A percentile compares a stretch with the other conserved stretches of the same genome.
phyloP scores from a whole-genome alignment of 2,329 filamentous ascomycete species.

The Fusarium liriodendri region DNA sequence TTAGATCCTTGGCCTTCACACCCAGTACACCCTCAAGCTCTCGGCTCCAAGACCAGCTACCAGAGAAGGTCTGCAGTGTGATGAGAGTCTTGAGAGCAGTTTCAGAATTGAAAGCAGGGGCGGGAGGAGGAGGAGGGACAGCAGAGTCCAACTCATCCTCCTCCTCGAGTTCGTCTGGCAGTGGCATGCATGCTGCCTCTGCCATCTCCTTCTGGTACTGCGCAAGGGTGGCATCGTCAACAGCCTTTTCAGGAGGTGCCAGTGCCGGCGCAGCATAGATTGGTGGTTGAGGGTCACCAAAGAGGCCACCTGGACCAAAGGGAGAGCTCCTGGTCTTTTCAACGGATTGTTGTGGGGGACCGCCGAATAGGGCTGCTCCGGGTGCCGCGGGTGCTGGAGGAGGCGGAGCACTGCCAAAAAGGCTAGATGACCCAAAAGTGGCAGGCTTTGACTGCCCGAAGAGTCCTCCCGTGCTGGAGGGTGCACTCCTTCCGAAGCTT shows the following conservation, averaged over 20 bases:
- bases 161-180: background rate
- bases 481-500: background rate
- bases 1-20: slow-evolving; percentile 11
- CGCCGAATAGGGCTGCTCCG: background rate
- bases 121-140: background rate
- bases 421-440: too few species aligned
- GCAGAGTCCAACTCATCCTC: background rate
- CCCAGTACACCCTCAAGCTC: slow-evolving; percentile 45
- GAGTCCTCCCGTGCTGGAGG: background rate
- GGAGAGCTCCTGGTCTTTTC: background rate
- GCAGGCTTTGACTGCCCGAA: too few species aligned
- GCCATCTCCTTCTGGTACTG: slow-evolving; percentile 14
- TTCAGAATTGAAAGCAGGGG: background rate
- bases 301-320: background rate
- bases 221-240: background rate
- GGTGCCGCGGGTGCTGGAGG: background rate
- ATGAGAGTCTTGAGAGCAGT: slow-evolving; percentile 55
- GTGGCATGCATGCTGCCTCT: background rate
- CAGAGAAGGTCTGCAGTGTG: slow-evolving; percentile 58
- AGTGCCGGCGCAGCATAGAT: background rate
- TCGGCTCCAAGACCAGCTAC: slow-evolving; percentile 46
- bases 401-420: background rate
- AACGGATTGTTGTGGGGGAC: background rate
- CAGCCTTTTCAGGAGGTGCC: background rate
- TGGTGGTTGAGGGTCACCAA: background rate